Base-by-base conservation (phyloP, 805 yeast species). In the Brettanomyces nanus region DNA sequence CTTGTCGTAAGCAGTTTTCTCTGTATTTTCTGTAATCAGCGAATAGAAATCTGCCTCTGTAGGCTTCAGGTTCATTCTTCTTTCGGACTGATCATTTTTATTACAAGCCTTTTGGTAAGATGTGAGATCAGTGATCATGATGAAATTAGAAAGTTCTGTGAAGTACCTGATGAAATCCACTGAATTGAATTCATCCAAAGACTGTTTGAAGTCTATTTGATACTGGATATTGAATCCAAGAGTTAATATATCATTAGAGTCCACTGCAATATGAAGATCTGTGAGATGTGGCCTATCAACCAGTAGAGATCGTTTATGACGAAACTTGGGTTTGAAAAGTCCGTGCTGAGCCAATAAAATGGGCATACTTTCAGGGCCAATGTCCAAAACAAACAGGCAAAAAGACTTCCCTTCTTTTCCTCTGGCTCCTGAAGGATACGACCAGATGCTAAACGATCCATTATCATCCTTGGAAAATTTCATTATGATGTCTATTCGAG, bases 21-120 rank as follows among this genome's bases (percentile, higher is more conserved):
- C 46, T 1, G 82, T 73, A 37, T 65, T 54, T 11, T 66, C 62
- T 0, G 79, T 68, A 28, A 77, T 64, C 3, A 67, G 43, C 19
- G 68, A 68, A 51, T 77, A 77, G 45, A 77, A 77, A 11, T 65
- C 42, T 1, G 58, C 42, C 21, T 54, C 59, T 1, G 57, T 39
- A 2, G 58, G 60, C 19, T 39, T 41, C 3, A 39, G 19, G 23
- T 23, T 13, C n/a, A 35, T 5, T 7, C 30, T 36, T 19, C 38
- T 20, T 18, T 32, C 35, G 19, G 14, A 39, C 2, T 32, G 33
- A 23, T 20, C 22, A 13, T 35, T 18, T 19, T 15, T 13, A 11
- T 31, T 33, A 11, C 31, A 35, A n/a, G 50, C 40, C 18, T 19
- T 33, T 26, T 58, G 59, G 33, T 53, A 56, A 6, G 15, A 7